Base-by-base conservation (phyloP, 495 filamentous ascomycete species). In the Thermothielavioides terrestris region DNA sequence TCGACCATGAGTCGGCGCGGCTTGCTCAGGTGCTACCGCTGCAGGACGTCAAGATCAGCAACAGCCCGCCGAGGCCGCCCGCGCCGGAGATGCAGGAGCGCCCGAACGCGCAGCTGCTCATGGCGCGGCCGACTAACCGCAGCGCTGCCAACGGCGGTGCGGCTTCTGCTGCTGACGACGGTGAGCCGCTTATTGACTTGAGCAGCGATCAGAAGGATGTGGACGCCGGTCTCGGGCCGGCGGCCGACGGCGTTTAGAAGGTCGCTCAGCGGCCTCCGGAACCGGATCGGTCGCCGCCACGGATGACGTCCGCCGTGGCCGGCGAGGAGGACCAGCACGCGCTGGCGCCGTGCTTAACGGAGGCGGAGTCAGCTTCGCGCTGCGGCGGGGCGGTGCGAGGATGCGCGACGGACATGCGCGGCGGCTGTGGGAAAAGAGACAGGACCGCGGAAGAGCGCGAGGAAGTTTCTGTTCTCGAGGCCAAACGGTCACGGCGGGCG, bases 51-150 rank as follows among this genome's bases (percentile, higher is more conserved):
- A 42, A 52, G 26, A 32, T 27, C 27, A 14, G 34, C 28, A 6
- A 18, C 38, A 43, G 42, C 18, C 34, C 23, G 6, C 37, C 44
- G 1, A 68, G 60, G 31, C n/a, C n/a, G n/a, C n/a, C n/a, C n/a
- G 44, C 41, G 6, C 64, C 54, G 7, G 69, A 72, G 56, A 72
- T 72, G 69, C 62, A 59, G 46, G 68, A 72, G 46, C 59, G 62
- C 15, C 42, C 31, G n/a, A 50, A 50, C 34, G 18, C 34, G 42
- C 49, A 22, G 17, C 37, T 56, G 11, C 30, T 56, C 21, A 43
- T 25, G 5, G 27, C 31, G 6, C 41, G 45, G 23, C 7, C 42
- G 18, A 30, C 36, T 18, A 39, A 20, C 18, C 21, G 30, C 18
- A 14, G 10, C 8, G 37, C 38, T 7, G 37, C 15, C 15, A 21